phyloP scores from a whole-genome alignment of 2,329 filamentous ascomycete species.

The Scortechinia acanthostroma region DNA sequence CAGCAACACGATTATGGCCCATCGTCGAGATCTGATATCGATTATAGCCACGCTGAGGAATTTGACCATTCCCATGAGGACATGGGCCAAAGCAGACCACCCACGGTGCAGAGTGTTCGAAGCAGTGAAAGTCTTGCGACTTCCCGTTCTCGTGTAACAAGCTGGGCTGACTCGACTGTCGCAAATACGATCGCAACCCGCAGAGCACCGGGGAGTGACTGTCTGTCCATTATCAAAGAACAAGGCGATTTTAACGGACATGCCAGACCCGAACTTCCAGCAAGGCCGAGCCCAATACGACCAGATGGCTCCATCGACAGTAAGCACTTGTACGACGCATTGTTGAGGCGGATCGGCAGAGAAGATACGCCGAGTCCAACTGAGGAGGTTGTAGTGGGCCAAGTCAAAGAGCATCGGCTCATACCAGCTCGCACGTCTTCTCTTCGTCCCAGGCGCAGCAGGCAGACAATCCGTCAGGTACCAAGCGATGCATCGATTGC shows the following conservation, averaged over 20 bases:
- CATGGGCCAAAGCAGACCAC: constrained; percentile 6
- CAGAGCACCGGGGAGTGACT: constrained; percentile 9
- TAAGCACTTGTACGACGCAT: neutral
- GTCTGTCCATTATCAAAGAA: constrained; percentile 31
- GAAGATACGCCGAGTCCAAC: constrained; percentile 11
- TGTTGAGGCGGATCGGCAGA: neutral
- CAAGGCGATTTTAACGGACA: constrained; percentile 17
- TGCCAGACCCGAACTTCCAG: constrained; percentile 12
- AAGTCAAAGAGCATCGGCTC: constrained; percentile 5
- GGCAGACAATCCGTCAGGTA: constrained; percentile 17
- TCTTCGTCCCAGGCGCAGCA: constrained; percentile 14
- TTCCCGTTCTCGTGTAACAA: constrained; percentile 30
- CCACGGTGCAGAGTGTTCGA: constrained; percentile 12
- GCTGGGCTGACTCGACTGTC: constrained; percentile 35
- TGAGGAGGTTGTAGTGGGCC: constrained; percentile 15
- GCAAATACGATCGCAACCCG: constrained; percentile 25
- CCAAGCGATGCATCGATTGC: constrained; percentile 17
- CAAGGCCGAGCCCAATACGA: neutral
- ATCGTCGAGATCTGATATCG: neutral
- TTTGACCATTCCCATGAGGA: neutral
- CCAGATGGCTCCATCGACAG: too few species aligned
- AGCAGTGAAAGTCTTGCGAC: constrained; percentile 22
- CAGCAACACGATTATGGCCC: neutral
- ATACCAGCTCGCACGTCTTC: neutral
- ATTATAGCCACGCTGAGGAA: too few species aligned